Conservation (phyloP, 495 filamentous ascomycete genomes). For the Halenospora varia region DNA sequence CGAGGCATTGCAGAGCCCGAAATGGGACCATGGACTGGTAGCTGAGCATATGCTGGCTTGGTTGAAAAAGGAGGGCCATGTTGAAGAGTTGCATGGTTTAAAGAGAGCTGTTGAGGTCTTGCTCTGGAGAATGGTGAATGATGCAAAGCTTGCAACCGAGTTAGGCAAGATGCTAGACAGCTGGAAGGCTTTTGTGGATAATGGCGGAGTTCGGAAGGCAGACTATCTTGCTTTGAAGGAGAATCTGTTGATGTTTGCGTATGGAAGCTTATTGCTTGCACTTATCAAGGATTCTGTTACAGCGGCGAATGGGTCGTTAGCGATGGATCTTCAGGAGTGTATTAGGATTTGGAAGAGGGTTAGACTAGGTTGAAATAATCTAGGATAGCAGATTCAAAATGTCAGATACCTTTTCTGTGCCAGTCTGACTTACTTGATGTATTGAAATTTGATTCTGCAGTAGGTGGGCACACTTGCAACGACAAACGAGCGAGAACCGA, state of each 20-base stretch:
- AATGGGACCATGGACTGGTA: slow-evolving; percentile 48
- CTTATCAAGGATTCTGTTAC: slow-evolving; percentile 43
- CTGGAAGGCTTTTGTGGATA: slow-evolving; percentile 56
- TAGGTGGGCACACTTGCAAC: too few species aligned
- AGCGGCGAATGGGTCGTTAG: slow-evolving; percentile 46
- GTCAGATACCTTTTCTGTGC: too few species aligned
- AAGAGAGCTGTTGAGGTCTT: slow-evolving; percentile 45
- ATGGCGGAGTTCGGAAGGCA: slow-evolving; percentile 51
- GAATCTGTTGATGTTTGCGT: slow-evolving; percentile 42
- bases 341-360: slow-evolving; percentile 55
- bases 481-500: too few species aligned
- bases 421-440: too few species aligned
- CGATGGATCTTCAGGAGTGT: slow-evolving; percentile 59
- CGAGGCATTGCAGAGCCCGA: slow-evolving; percentile 54
- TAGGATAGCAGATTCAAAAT: too few species aligned
- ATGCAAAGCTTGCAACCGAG: slow-evolving; percentile 37
- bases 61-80: slow-evolving; percentile 33
- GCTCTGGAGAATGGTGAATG: slow-evolving; percentile 51
- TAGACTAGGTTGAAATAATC: slow-evolving; percentile 40
- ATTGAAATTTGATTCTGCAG: too few species aligned
- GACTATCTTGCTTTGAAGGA: slow-evolving; percentile 43
- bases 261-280: slow-evolving; percentile 48
- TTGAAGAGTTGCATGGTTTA: slow-evolving; percentile 21
- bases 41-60: slow-evolving; percentile 45
- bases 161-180: slow-evolving; percentile 48